phyloP scores from a whole-genome alignment of 1,284 basidiomycete species.

The Sphagnurus paluster region DNA sequence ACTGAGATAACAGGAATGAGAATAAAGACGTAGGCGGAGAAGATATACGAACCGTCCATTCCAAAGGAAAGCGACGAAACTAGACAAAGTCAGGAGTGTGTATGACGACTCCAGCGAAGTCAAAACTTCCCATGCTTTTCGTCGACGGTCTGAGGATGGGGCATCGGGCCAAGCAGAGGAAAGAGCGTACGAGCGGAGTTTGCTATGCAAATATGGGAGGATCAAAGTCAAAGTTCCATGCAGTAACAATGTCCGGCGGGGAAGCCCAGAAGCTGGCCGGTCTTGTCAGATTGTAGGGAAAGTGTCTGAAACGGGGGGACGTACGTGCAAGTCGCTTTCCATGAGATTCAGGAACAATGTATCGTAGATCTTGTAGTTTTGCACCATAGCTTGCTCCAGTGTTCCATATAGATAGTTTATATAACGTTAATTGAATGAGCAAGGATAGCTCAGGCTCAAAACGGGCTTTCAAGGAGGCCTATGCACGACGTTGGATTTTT shows the following conservation, averaged over 20 bases:
- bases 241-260: constrained; percentile 57
- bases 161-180: constrained; percentile 89
- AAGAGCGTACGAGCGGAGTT: constrained; percentile 75
- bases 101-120: constrained; percentile 69
- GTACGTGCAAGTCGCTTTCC: constrained; percentile 33
- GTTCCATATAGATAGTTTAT: constrained; percentile 85
- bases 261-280: constrained; percentile 58
- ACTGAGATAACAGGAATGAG: constrained; percentile 38
- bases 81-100: constrained; percentile 62
- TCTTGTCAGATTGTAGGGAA: constrained; percentile 21
- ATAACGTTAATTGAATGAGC: constrained; percentile 75
- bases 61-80: constrained; percentile 85
- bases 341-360: constrained; percentile 35
- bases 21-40: background rate
- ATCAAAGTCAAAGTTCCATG: constrained; percentile 79
- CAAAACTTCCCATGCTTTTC: constrained; percentile 77
- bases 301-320: constrained; percentile 20
- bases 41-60: constrained; percentile 68
- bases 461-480: constrained; percentile 64
- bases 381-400: constrained; percentile 87
- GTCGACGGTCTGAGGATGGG: constrained; percentile 73
- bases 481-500: background rate
- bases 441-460: constrained; percentile 84
- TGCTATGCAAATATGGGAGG: constrained; percentile 77
- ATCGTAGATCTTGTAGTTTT: constrained; percentile 84